Percentiles rank a stretch among this genome's conserved stretches.
phyloP scores from a whole-genome alignment of 2,329 filamentous ascomycete species.

The Ascochyta rabiei region DNA sequence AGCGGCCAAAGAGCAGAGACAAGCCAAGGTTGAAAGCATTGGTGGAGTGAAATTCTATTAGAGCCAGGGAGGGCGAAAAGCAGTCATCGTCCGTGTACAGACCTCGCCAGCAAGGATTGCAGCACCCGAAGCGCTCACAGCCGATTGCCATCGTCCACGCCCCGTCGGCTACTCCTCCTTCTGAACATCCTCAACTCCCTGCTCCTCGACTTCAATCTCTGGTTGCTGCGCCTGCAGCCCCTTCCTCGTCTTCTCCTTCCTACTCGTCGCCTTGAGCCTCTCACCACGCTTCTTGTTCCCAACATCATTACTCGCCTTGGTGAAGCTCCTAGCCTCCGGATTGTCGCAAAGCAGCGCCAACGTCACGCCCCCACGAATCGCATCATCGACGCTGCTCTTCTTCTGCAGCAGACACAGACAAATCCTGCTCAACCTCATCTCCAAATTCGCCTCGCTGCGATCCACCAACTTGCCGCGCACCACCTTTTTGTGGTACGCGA shows the following conservation, averaged over 20 bases:
- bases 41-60: conserved; percentile 43
- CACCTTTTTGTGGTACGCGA: conserved; percentile 32
- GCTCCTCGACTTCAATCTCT: neutral
- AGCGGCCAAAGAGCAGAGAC: conserved; percentile 1
- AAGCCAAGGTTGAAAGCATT: conserved; percentile 37
- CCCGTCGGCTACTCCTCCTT: neutral
- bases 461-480: conserved; percentile 34
- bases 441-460: conserved; percentile 19
- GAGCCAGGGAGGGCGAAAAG: conserved; percentile 9
- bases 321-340: conserved; percentile 23
- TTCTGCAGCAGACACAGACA: conserved; percentile 25
- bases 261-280: conserved; percentile 11
- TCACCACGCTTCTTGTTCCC: conserved; percentile 30
- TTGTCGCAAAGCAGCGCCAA: conserved; percentile 35
- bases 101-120: conserved; percentile 9
- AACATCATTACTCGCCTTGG: conserved; percentile 33
- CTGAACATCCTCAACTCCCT: neutral
- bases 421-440: conserved; percentile 28
- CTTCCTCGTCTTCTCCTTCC: conserved; percentile 2
- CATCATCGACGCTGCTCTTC: conserved; percentile 40
- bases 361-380: conserved; percentile 30
- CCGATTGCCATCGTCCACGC: neutral
- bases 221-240: neutral
- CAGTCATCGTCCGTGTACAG: neutral
- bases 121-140: neutral